phyloP scores from a whole-genome alignment of 345 rosid genomes.

The Euphorbia lathyris region DNA sequence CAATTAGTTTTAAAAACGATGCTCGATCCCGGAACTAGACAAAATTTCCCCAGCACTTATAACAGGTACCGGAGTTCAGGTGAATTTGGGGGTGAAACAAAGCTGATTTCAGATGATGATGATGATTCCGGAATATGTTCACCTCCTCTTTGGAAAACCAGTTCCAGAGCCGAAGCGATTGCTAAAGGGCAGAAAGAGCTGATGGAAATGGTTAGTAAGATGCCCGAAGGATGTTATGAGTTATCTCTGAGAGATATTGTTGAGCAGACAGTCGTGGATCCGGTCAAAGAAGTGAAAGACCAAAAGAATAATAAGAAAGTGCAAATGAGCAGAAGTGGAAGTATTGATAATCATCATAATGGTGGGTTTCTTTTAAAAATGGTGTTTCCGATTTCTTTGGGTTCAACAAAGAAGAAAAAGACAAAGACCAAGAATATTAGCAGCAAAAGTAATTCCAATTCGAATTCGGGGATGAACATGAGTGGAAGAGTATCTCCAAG shows the following conservation, averaged over 20 bases:
- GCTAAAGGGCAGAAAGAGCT: constrained; percentile 87
- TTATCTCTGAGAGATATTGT: constrained; percentile 79
- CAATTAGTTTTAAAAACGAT: constrained; percentile 13
- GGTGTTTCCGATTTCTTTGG: constrained; percentile 55
- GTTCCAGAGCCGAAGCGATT: constrained; percentile 67
- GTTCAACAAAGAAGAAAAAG: constrained; percentile 40
- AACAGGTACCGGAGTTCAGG: neutral
- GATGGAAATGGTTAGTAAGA: constrained; percentile 83
- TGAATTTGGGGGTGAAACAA: neutral
- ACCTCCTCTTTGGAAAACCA: constrained; percentile 67
- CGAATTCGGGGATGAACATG: constrained; percentile 5
- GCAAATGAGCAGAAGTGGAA: constrained; percentile 34
- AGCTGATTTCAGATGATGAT: constrained; percentile 11
- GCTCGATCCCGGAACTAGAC: constrained; percentile 34
- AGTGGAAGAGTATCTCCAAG: constrained; percentile 40
- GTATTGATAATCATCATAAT: constrained; percentile 29
- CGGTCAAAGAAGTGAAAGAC: constrained; percentile 20
- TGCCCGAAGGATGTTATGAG: constrained; percentile 92
- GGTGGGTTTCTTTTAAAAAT: constrained; percentile 70
- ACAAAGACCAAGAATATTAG: neutral
- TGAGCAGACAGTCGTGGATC: constrained; percentile 33
- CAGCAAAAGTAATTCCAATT: neutral
- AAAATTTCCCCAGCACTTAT: too few relatives aligned
- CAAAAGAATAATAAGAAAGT: constrained; percentile 15
- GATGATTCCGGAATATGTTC: constrained; percentile 51